phyloP scores from a whole-genome alignment of 2,329 filamentous ascomycete species.

The Fusarium anguioides region DNA sequence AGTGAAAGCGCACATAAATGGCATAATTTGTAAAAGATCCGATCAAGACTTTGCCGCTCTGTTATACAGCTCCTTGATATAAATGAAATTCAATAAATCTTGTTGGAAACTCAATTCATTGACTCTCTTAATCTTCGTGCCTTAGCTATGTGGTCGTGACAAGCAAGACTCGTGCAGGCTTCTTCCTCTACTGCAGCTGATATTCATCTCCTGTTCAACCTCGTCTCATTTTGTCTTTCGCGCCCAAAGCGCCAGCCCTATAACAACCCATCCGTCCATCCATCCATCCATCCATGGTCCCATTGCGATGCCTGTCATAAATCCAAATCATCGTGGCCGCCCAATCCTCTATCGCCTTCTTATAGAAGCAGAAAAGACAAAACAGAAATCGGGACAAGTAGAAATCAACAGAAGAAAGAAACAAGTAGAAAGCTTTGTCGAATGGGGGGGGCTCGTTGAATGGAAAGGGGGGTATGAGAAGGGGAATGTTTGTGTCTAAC shows the following conservation, averaged over 20 bases:
- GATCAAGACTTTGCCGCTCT: neutral
- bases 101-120: conserved; percentile 38
- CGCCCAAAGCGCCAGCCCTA: conserved; percentile 31
- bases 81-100: conserved; percentile 20
- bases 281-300: conserved; percentile 33
- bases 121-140: conserved; percentile 42
- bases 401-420: conserved; percentile 26
- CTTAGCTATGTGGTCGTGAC: conserved; percentile 46
- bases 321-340: conserved; percentile 48
- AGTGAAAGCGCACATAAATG: neutral
- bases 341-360: conserved; percentile 43
- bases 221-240: conserved; percentile 15
- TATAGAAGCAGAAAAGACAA: conserved; percentile 29
- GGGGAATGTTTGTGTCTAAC: conserved; percentile 28
- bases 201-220: conserved; percentile 3
- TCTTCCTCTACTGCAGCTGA: conserved; percentile 27
- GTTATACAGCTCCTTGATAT: conserved; percentile 4
- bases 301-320: conserved; percentile 44
- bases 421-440: conserved; percentile 32
- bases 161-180: conserved; percentile 41
- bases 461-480: conserved; percentile 33
- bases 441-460: conserved; percentile 25
- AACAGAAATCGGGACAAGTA: conserved; percentile 28
- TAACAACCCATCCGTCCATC: conserved; percentile 14
- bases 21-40: conserved; percentile 7